Evolutionary conservation across 495 filamentous ascomycete species (phyloP).

Genomic region (Echria macrotheca): DNA sequence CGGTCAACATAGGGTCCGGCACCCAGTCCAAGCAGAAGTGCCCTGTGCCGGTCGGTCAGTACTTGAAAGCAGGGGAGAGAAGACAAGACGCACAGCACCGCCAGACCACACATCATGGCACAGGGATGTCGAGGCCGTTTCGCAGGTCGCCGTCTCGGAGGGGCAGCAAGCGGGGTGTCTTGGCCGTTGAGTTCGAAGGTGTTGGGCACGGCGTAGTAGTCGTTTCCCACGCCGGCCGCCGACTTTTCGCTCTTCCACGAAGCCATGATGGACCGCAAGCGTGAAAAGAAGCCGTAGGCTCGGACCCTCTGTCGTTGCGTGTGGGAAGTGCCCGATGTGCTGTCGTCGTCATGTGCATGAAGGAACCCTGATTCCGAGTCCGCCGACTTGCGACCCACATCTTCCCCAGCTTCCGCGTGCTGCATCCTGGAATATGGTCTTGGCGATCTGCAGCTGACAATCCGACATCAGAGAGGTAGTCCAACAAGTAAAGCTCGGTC

Average conservation of each 20-base stretch:
- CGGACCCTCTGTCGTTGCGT: no score
- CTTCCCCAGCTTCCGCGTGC: no score
- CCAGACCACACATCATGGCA: background rate
- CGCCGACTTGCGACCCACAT: no score
- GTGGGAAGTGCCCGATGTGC: no score
- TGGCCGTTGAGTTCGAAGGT: no score
- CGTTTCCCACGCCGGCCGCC: background rate
- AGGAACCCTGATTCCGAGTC: no score
- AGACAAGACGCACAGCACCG: conserved; percentile 15
- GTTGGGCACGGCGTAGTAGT: conserved; percentile 1
- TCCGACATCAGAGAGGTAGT: no score
- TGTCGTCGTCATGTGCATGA: no score
- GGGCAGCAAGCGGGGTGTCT: background rate
- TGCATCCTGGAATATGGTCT: no score
- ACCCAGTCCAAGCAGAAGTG: conserved; percentile 7
- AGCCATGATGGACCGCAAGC: conserved; percentile 11
- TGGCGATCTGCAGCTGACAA: no score
- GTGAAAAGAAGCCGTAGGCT: background rate
- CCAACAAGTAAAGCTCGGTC: no score
- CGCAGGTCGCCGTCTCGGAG: background rate
- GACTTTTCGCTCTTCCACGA: conserved; percentile 9
- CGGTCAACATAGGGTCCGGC: conserved; percentile 3
- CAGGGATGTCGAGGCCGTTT: conserved; percentile 8
- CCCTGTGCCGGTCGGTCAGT: background rate
- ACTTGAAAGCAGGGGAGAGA: background rate